phyloP scores from a whole-genome alignment of 108 stramenopile genomes.

The Heterococcus sp. region DNA sequence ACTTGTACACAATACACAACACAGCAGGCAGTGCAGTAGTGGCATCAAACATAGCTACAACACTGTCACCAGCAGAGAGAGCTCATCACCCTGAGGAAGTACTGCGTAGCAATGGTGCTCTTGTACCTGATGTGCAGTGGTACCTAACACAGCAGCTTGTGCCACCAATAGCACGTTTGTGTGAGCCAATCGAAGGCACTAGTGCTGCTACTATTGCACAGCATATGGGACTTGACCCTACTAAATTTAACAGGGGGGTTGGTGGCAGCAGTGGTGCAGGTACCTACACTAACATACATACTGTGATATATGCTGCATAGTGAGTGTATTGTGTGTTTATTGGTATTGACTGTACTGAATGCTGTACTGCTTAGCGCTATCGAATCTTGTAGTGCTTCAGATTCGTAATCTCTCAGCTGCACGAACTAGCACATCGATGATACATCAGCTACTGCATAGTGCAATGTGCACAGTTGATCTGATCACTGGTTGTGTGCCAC shows the following conservation, averaged over 20 bases:
- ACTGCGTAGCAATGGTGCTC: constrained; percentile 68
- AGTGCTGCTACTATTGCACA: constrained; percentile 53
- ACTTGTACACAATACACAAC: too few relatives aligned
- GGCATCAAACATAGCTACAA: too few relatives aligned
- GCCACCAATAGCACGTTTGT: constrained; percentile 91
- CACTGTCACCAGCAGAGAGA: constrained; percentile 65
- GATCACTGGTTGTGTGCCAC: not conserved
- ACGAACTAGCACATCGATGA: too few relatives aligned
- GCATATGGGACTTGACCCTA: constrained; percentile 59
- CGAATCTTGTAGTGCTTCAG: too few relatives aligned
- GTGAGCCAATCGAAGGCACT: constrained; percentile 94
- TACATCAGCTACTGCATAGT: too few relatives aligned
- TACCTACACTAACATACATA: not conserved
- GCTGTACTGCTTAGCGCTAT: too few relatives aligned
- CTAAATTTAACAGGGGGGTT: constrained; percentile 17
- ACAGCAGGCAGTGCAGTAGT: too few relatives aligned
- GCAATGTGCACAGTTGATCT: too few relatives aligned
- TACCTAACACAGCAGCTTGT: constrained; percentile 95
- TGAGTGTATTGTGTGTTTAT: too few relatives aligned
- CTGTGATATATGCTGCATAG: too few relatives aligned
- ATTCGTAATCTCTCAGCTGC: too few relatives aligned
- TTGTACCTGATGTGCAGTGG: constrained; percentile 73
- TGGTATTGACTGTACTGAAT: too few relatives aligned
- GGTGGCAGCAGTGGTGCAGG: not conserved
- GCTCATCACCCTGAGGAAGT: constrained; percentile 92